These are phyloP conservation scores for Rhododendron simsii DNA, from an alignment of 148 eudicot species.

Conservation along the genomic window DNA sequence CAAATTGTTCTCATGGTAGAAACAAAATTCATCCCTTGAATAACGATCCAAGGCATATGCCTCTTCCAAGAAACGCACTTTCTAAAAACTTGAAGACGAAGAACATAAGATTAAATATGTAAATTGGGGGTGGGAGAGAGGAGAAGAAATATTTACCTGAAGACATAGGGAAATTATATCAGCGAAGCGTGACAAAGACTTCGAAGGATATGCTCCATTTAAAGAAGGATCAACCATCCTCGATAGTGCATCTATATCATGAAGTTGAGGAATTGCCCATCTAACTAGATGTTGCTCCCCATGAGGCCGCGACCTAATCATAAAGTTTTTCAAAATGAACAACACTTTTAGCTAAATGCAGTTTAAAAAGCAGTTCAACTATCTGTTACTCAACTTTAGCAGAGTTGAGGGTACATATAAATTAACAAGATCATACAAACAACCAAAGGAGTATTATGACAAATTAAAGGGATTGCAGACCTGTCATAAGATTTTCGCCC, in stretches of 20 bases:
- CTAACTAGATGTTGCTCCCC: conserved; percentile 81
- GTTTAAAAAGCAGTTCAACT: background rate
- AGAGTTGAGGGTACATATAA: background rate
- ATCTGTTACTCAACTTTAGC: background rate
- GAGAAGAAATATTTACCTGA: conserved; percentile 47
- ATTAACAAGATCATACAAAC: background rate
- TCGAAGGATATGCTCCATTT: conserved; percentile 65
- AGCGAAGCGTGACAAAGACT: conserved; percentile 83
- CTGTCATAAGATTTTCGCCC: conserved; percentile 87
- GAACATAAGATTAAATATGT: background rate
- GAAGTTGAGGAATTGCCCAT: conserved; percentile 86
- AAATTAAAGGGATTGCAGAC: conserved; percentile 27
- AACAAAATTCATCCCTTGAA: background rate
- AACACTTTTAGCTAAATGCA: background rate
- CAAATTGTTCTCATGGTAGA: background rate
- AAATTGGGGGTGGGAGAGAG: background rate
- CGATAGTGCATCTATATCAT: conserved; percentile 84
- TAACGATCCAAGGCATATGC: background rate
- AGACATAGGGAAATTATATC: conserved; percentile 92
- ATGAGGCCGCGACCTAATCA: conserved; percentile 57
- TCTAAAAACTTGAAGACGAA: background rate
- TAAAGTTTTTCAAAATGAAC: background rate
- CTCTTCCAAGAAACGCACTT: background rate
- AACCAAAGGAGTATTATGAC: background rate
- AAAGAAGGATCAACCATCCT: conserved; percentile 89